phyloP scores from a whole-genome alignment of 2,329 filamentous ascomycete genomes.

The Lojkania enalia region DNA sequence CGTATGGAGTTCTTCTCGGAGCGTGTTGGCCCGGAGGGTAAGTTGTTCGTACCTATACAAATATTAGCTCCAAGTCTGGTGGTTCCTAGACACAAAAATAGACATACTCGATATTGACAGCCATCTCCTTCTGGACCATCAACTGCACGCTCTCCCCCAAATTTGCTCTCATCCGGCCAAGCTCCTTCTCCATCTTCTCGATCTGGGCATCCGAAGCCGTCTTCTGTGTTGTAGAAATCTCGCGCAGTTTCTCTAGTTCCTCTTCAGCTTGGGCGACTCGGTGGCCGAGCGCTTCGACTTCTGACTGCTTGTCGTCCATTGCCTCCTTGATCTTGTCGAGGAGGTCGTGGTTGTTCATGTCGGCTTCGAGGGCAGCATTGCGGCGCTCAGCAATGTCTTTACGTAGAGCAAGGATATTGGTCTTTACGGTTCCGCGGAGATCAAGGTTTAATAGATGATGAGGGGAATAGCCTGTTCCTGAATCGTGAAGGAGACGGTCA shows the following conservation, averaged over 20 bases:
- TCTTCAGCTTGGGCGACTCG: conserved; percentile 85
- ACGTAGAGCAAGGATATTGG: conserved; percentile 73
- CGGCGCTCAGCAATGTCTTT: conserved; percentile 93
- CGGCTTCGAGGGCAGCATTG: conserved; percentile 78
- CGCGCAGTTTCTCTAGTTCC: conserved; percentile 91
- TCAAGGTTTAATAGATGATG: conserved; percentile 88
- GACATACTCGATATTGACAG: conserved; percentile 88
- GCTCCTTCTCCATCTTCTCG: conserved; percentile 97
- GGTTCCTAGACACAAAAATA: not conserved
- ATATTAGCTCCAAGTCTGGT: not conserved
- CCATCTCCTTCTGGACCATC: conserved; percentile 95
- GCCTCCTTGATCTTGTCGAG: conserved; percentile 95
- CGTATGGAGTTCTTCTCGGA: conserved; percentile 97
- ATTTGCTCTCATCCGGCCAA: conserved; percentile 87
- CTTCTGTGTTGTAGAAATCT: conserved; percentile 83
- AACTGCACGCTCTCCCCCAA: conserved; percentile 85
- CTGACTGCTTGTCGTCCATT: conserved; percentile 90
- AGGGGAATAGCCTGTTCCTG: conserved; percentile 85
- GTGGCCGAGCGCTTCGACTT: conserved; percentile 90
- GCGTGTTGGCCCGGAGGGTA: conserved; percentile 76
- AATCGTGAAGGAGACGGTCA: conserved; percentile 80
- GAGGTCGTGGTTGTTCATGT: conserved; percentile 92
- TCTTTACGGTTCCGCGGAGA: conserved; percentile 79
- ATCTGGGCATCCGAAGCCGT: conserved; percentile 89
- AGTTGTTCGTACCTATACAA: conserved; percentile 79